Evolutionary conservation across 768 basidiomycete genomes (phyloP), one percentile per base, ranked within the genome.

Genomic region (Multifurca ochricompacta): DNA sequence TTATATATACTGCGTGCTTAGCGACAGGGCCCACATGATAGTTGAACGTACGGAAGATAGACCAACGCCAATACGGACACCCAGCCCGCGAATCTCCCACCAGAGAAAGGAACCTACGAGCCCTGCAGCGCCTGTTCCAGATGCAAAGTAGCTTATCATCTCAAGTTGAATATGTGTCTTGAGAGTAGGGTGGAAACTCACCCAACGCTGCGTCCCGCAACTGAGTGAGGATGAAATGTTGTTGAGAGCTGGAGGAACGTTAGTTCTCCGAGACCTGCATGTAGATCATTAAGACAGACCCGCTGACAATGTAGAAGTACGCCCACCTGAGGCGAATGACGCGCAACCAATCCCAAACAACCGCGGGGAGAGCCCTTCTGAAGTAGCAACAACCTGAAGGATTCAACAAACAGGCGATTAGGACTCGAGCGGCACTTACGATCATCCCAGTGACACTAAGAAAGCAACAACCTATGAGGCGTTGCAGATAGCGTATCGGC

Each of bases 241-340:
- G 87, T 91, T 0, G 91, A 93, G n/a, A 94, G 71, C 71, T 98
- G 95, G 2, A 98, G 73, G 67, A 91, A 97, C 0, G 94, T 96
- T 51, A 98, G 68, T 68, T 99, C 96, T 18, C 96, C 96, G 8
- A 99, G 73, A 8, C 95, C 89, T 90, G 55, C 36, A 25, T 52
- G 8, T 11, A 23, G 23, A 27, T 44, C n/a, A n/a, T n/a, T 27
- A 49, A 31, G 31, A 44, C 41, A 56, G 28, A 51, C 8, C 31
- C n/a, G 59, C 46, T 25, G 48, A 36, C 30, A 25, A 44, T 10
- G 40, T 40, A 3, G 27, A 35, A 28, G 19, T 48, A 8, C 10
- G 23, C 54, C 45, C 35, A 61, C 49, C 37, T 28, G 30, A 55
- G 31, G 54, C 47, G 21, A 47, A 10, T 27, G 52, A 56, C 7